phyloP scores from a whole-genome alignment of 352 stramenopile species.

The Globisporangium okanoganense region DNA sequence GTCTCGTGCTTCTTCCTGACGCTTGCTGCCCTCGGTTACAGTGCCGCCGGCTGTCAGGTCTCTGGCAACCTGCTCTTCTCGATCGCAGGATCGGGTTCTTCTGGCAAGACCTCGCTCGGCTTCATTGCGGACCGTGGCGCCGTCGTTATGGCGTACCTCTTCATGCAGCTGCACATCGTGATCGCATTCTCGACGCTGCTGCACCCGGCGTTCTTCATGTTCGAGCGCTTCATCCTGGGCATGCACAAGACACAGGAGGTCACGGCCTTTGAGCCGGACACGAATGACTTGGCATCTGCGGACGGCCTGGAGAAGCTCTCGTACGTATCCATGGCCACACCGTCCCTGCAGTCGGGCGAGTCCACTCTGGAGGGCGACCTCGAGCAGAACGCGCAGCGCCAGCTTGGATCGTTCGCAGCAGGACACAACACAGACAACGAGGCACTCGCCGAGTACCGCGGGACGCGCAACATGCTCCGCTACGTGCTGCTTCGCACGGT shows the following conservation, averaged over 20 bases:
- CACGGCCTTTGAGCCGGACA: background rate
- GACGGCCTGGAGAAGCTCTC: conserved; percentile 5
- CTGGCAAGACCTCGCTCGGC: conserved; percentile 24
- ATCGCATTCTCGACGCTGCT: conserved; percentile 46
- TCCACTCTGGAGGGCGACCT: conserved; percentile 11
- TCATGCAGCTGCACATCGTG: conserved; percentile 54
- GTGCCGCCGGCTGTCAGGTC: conserved; percentile 35
- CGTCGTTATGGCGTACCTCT: conserved; percentile 37
- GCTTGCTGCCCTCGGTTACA: conserved; percentile 30
- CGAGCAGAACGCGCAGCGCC: conserved; percentile 11
- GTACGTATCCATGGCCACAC: conserved; percentile 9
- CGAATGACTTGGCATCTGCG: background rate
- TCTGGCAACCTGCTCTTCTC: conserved; percentile 50
- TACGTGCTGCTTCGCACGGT: conserved; percentile 20
- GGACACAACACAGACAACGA: background rate
- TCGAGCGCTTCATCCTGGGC: conserved; percentile 38
- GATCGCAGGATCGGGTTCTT: conserved; percentile 24
- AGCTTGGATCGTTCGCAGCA: background rate
- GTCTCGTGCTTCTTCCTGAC: conserved; percentile 40
- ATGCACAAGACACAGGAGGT: conserved; percentile 27
- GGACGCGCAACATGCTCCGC: conserved; percentile 11
- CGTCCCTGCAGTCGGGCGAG: conserved; percentile 14
- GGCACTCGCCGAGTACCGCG: conserved; percentile 13
- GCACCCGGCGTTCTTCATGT: conserved; percentile 43
- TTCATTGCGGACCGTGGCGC: conserved; percentile 31